phyloP scores from a whole-genome alignment of 345 rosid species.

The Gossypium arboreum region DNA sequence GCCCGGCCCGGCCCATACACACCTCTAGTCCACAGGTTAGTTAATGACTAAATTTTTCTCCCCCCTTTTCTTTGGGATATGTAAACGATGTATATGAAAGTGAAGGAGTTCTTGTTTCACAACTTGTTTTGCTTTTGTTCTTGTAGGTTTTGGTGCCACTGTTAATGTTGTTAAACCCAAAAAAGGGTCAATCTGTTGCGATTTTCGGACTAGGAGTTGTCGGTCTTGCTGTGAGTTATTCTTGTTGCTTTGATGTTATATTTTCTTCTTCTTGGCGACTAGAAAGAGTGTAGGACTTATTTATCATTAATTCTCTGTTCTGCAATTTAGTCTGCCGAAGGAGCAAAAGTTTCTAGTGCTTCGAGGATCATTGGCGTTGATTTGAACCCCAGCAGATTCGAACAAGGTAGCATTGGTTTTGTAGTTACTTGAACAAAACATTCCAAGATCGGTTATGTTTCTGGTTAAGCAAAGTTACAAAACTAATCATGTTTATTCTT shows the following conservation, averaged over 20 bases:
- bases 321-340: conserved; percentile 60
- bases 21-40: conserved; percentile 59
- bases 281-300: not conserved
- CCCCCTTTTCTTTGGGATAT: not conserved
- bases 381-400: conserved; percentile 54
- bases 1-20: too few species aligned
- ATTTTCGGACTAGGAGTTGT: conserved; percentile 75
- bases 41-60: too few species aligned
- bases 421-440: not conserved
- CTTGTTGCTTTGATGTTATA: too few species aligned
- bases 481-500: conserved; percentile 2
- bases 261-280: too few species aligned
- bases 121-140: not conserved
- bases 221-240: conserved; percentile 55
- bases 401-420: conserved; percentile 28
- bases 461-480: not conserved
- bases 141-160: conserved; percentile 63
- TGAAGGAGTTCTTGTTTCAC: not conserved
- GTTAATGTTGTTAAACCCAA: conserved; percentile 73
- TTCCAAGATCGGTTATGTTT: not conserved
- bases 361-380: conserved; percentile 74
- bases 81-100: not conserved
- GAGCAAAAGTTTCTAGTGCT: conserved; percentile 70
- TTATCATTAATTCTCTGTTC: not conserved
- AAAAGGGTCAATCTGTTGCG: conserved; percentile 59